These are phyloP conservation scores for Mesembryanthemum crystallinum DNA, from an alignment of 148 eudicot genomes.

Conservation along the genomic window DNA sequence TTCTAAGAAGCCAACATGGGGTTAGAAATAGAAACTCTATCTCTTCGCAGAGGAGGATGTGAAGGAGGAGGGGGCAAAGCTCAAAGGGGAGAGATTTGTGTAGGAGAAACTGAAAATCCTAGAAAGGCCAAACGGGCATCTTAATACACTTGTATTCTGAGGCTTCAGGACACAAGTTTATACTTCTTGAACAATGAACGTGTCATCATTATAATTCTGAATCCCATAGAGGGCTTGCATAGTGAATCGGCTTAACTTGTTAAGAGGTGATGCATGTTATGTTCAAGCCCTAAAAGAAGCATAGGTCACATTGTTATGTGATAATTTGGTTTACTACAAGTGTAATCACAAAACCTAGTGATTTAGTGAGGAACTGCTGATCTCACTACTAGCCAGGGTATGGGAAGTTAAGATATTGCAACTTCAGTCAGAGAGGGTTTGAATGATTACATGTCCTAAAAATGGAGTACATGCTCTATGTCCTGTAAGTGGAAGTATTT, in stretches of 20 bases:
- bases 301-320: too few species aligned
- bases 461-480: background rate
- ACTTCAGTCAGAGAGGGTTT: background rate
- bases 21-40: too few species aligned
- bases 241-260: background rate
- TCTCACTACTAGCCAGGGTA: background rate
- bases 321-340: background rate
- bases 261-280: background rate
- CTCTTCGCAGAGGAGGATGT: too few species aligned
- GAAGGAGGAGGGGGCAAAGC: too few species aligned
- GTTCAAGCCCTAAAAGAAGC: background rate
- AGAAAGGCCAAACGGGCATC: too few species aligned
- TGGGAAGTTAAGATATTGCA: background rate
- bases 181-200: too few species aligned
- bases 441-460: background rate
- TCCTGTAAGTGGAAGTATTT: slow-evolving; percentile 1
- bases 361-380: background rate
- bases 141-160: background rate
- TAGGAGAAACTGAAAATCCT: too few species aligned
- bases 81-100: too few species aligned
- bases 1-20: too few species aligned
- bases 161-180: background rate
- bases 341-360: background rate
- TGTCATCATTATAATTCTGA: background rate
- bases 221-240: background rate